Evolutionary conservation across 164 flowering plant species (phyloP), one percentile per base, ranked within the genome.

Genomic region (Macadamia tetraphylla): DNA sequence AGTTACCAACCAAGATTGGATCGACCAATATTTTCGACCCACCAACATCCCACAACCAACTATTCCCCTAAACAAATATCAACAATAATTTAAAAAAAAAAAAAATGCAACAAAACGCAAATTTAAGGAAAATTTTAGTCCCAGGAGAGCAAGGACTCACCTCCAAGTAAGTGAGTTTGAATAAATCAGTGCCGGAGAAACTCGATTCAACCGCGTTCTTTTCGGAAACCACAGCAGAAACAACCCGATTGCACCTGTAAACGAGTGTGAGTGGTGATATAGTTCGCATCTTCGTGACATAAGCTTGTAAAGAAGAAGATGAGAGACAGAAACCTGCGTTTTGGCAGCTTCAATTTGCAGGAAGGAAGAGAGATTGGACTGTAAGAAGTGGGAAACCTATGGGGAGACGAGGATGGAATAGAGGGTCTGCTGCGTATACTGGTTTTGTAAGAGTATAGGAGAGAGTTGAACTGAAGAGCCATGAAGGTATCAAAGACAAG

Each of bases 21-120:
- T 94, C 98, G 60, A 91, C 97, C 85, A 94, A 78, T 55, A 94
- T 72, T 43, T 81, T 89, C 71, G 81, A 58, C 17, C 88, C 94
- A 65, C 74, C 77, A 31, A 86, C 87, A 58, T 88, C 96, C 98
- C 97, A 89, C 72, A 91, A 67, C 98, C 98, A 91, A 78, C 96
- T 89, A 81, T 94, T 91, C 7, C 93, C 96, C 97, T 90, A 71
- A 40, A 65, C 30, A 29, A n/a, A 17, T 29, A 49, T 29, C 9
- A 64, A 56, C 55, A 63, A 59, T 44, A n/a, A 61, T 29, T 46
- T 18, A 14, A 30, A 12, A 40, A 58, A 43, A 58, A 23, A n/a
- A 23, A 68, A 31, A 73, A 69, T 2, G n/a, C 32, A 15, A 10
- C 23, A 60, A 56, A 43, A 17, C 8, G 60, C 12, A 70, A 60